Evolutionary conservation across 352 stramenopile species (phyloP).

Genomic region (Phytophthora pluvialis): DNA sequence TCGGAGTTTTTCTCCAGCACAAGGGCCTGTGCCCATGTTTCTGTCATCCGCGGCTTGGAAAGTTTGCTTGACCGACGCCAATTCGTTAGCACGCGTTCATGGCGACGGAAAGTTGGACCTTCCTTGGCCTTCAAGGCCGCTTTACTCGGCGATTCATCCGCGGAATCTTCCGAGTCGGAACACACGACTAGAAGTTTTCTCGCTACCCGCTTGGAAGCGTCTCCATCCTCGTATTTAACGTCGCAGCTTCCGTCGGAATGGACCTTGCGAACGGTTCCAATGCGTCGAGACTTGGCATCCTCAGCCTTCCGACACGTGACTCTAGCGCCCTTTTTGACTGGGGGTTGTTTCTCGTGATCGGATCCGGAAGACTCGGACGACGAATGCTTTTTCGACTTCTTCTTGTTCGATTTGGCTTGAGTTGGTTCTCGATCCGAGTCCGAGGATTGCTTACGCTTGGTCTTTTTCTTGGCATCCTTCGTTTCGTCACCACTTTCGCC

Average conservation of each 20-base stretch:
- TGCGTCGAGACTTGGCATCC: slow-evolving; percentile 34
- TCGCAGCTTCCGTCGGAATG: slow-evolving; percentile 69
- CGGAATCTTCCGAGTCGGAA: slow-evolving; percentile 46
- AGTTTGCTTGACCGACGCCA: slow-evolving; percentile 52
- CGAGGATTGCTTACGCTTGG: slow-evolving; percentile 6
- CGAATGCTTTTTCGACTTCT: slow-evolving; percentile 21
- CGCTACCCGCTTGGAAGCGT: slow-evolving; percentile 46
- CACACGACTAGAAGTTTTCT: slow-evolving; percentile 27
- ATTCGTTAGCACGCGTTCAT: slow-evolving; percentile 41
- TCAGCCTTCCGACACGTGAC: slow-evolving; percentile 52
- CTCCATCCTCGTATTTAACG: slow-evolving; percentile 63
- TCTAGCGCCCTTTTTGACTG: slow-evolving; percentile 34
- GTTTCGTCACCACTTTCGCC: slow-evolving; percentile 16
- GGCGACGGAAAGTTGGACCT: slow-evolving; percentile 29
- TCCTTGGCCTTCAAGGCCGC: slow-evolving; percentile 2
- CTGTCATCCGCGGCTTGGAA: slow-evolving; percentile 36
- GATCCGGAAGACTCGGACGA: slow-evolving; percentile 30
- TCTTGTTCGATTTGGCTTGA: slow-evolving; percentile 23
- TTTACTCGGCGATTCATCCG: slow-evolving; percentile 15
- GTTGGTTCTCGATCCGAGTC: slow-evolving; percentile 19
- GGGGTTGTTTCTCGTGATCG: slow-evolving; percentile 9
- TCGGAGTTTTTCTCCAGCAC: slow-evolving; percentile 47
- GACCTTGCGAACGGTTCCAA: slow-evolving; percentile 42
- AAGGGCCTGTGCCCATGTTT: slow-evolving; percentile 38
- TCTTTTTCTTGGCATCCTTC: slow-evolving; percentile 12